phyloP scores from a whole-genome alignment of 1,284 basidiomycete species.

The Vanrija humicola region DNA sequence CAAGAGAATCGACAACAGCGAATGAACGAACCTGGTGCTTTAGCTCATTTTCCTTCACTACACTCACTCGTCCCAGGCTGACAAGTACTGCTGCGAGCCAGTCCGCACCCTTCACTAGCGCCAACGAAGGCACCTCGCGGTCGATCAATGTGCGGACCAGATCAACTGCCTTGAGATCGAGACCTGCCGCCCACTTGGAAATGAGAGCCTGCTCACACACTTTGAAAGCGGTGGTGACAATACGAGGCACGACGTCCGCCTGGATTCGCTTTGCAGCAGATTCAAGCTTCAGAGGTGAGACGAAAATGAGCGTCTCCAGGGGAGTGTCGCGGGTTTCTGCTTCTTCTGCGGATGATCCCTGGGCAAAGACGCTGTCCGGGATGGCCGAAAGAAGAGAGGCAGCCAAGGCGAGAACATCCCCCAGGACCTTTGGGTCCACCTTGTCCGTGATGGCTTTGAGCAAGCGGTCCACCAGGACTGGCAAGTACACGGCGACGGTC shows the following conservation, averaged over 20 bases:
- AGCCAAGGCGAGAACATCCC: neutral
- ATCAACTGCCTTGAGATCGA: conserved; percentile 11
- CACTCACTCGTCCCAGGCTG: conserved; percentile 34
- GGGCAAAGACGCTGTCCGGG: conserved; percentile 8
- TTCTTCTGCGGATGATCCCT: neutral
- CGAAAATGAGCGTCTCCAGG: neutral
- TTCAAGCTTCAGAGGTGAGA: neutral
- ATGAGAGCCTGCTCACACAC: conserved; percentile 6
- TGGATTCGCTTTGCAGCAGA: conserved; percentile 6
- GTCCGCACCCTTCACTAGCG: conserved; percentile 13
- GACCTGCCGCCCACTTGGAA: neutral
- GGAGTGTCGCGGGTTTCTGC: neutral
- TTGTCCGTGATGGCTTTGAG: conserved; percentile 10
- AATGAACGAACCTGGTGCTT: conserved; percentile 58
- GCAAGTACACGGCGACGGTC: conserved; percentile 32
- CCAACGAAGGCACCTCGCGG: conserved; percentile 23
- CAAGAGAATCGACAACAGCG: conserved; percentile 61
- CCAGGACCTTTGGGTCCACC: neutral
- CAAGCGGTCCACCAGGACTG: conserved; percentile 21
- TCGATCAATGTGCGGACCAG: conserved; percentile 25
- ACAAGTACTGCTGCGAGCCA: conserved; percentile 42
- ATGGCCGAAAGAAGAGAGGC: conserved; percentile 6
- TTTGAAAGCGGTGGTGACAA: conserved; percentile 23
- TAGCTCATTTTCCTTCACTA: neutral
- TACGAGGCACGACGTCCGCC: conserved; percentile 14